Base-by-base conservation (phyloP, 2,329 filamentous ascomycete genomes). In the Thermothelomyces thermophilus region DNA sequence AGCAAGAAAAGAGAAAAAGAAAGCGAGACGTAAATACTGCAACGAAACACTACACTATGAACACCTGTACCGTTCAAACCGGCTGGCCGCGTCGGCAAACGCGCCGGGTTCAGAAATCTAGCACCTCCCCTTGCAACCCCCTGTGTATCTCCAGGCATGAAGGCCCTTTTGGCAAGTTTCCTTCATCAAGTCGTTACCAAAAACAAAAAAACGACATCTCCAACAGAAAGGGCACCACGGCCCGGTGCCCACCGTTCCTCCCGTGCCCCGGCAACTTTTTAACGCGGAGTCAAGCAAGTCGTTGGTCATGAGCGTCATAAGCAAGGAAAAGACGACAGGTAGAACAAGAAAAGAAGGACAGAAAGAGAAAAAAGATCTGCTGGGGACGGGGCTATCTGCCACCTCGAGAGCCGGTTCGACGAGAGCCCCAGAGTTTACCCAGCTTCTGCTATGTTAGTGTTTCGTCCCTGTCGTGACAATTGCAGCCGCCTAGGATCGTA, bases 271-370 rank as follows among this genome's bases (percentile, higher is more conserved):
- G 19, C 39, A 20, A 50, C 30, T 26, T 46, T 49, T 50, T 50
- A 39, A 20, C 28, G n/a, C 16, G 19, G 41, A 51, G 28, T 30
- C 31, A 50, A 43, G 13, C 16, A 46, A 51, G 30, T 55, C 53
- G 46, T 55, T 51, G 46, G 55, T 59, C 55, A 56, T 59, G 45
- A 58, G 33, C 50, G 46, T 59, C 55, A 46, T 57, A 40, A 53
- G 43, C 42, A 48, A 54, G 43, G 46, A 53, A n/a, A 54, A 34
- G 11, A 33, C 16, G 31, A 41, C 10, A 22, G 41, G 35, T n/a
- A 28, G 20, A 41, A 43, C 33, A 37, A 14, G 36, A 40, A 33
- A 45, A 42, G 16, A 45, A 34, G n/a, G 33, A 31, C 11, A 43
- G 34, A 39, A 19, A 20, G 20, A 39, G 19, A 31, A 30, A 31